Base-by-base conservation (phyloP, 2,329 filamentous ascomycete genomes). In the Fusarium burgessii region DNA sequence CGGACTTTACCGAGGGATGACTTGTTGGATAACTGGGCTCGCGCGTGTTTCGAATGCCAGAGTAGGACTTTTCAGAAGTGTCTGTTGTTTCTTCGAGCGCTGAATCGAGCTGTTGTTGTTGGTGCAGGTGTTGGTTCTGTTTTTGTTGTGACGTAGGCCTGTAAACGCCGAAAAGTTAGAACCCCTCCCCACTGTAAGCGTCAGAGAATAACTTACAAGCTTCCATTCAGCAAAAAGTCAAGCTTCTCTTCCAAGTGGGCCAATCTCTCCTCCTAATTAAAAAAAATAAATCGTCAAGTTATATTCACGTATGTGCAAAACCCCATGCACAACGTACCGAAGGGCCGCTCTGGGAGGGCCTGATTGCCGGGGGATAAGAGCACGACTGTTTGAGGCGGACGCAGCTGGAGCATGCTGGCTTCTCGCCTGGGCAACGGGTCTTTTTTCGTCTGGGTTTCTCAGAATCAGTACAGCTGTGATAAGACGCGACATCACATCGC, bases 241-340 rank as follows among this genome's bases (percentile, higher is more conserved):
- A 87, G 80, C 74, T 87, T 87, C 76, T 86, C 84, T 77, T 87
- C 85, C 42, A 87, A 71, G 54, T 84, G 82, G 17, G 84, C 84
- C n/a, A 87, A 77, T 68, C 85, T 80, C 74, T 87, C 85, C 68
- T 85, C 84, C 85, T 87, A 70, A 52, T 56, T 29, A 71, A 51
- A n/a, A 29, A 29, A 29, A 29, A 29, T 29, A 29, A 29, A 58
- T 60, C 41, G 74, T 77, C 66, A 76, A 59, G 43, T 70, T 62
- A 51, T 42, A 27, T 46, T 54, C 10, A 33, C 41, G 38, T 38
- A 27, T 58, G 38, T 47, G 51, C 59, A 50, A 47, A 38, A 56
- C 29, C 27, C 49, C 43, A 68, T 67, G 63, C 56, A 33, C 41
- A 59, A 78, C 79, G 23, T 82, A 86, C 84, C 72, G 84, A 85